These are phyloP conservation scores for Fraxinus dipetala DNA, from an alignment of 305 asterid species.

Conservation along the genomic window DNA sequence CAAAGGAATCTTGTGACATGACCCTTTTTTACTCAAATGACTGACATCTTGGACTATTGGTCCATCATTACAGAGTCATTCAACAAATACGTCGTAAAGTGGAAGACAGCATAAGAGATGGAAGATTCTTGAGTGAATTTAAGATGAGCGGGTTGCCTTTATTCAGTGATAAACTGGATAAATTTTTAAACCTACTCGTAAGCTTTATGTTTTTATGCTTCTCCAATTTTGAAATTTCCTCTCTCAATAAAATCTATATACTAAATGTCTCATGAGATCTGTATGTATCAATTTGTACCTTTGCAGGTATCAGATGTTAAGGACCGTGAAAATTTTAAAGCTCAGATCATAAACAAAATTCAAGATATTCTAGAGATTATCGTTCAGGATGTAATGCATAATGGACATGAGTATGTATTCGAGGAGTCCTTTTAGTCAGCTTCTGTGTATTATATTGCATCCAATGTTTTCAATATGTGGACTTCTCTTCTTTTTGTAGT, in stretches of 20 bases:
- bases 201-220: slow-evolving; percentile 26
- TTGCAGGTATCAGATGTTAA: slow-evolving; percentile 56
- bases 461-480: slow-evolving; percentile 19
- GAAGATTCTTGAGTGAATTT: slow-evolving; percentile 58
- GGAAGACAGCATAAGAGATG: slow-evolving; percentile 51
- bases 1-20: neutral
- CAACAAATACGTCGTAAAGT: slow-evolving; percentile 56
- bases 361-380: slow-evolving; percentile 93
- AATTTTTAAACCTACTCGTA: slow-evolving; percentile 64
- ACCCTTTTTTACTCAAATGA: slow-evolving; percentile 4
- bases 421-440: slow-evolving; percentile 18
- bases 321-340: slow-evolving; percentile 42
- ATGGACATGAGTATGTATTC: slow-evolving; percentile 64
- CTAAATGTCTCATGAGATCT: slow-evolving; percentile 17
- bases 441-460: slow-evolving; percentile 16
- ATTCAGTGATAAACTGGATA: slow-evolving; percentile 74
- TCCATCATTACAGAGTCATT: slow-evolving; percentile 54
- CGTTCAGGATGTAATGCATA: slow-evolving; percentile 77
- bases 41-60: slow-evolving; percentile 17
- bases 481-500: slow-evolving; percentile 39
- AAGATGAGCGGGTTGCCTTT: slow-evolving; percentile 72
- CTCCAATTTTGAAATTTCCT: slow-evolving; percentile 13
- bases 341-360: slow-evolving; percentile 74
- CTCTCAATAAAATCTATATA: slow-evolving; percentile 20
- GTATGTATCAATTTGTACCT: slow-evolving; percentile 11